Conservation (phyloP, 257 asterid genomes). For the Fraxinus pennsylvanica region DNA sequence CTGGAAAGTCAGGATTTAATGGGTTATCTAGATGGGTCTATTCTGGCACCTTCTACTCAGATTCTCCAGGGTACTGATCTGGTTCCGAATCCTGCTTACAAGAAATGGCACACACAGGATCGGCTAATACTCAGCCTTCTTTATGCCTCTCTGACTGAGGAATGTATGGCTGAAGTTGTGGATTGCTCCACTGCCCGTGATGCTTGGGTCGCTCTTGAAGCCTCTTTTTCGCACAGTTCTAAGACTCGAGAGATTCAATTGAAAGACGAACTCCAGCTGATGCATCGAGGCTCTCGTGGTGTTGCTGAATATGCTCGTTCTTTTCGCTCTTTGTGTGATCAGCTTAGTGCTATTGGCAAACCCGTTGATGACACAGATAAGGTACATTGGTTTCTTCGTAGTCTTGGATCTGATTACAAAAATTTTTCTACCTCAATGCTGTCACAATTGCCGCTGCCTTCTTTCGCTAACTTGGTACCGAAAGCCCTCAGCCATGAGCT, state of each 20-base stretch:
- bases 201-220: conserved; percentile 3
- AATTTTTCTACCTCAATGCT: background rate
- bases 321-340: background rate
- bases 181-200: background rate
- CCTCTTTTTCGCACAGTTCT: background rate
- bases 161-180: conserved; percentile 2
- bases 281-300: background rate
- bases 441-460: background rate
- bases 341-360: too few species aligned
- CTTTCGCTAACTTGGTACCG: background rate
- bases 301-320: background rate
- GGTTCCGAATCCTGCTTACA: background rate
- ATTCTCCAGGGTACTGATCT: background rate
- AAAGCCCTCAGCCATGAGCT: background rate
- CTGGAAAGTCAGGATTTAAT: background rate
- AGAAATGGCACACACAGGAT: background rate
- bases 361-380: too few species aligned
- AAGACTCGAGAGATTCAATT: background rate
- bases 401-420: background rate
- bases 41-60: background rate
- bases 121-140: background rate
- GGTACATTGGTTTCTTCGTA: too few species aligned
- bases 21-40: background rate
- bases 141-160: background rate
- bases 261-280: background rate